Conservation (phyloP, 2,329 filamentous ascomycete species). For the Cytospora piceicola region DNA sequence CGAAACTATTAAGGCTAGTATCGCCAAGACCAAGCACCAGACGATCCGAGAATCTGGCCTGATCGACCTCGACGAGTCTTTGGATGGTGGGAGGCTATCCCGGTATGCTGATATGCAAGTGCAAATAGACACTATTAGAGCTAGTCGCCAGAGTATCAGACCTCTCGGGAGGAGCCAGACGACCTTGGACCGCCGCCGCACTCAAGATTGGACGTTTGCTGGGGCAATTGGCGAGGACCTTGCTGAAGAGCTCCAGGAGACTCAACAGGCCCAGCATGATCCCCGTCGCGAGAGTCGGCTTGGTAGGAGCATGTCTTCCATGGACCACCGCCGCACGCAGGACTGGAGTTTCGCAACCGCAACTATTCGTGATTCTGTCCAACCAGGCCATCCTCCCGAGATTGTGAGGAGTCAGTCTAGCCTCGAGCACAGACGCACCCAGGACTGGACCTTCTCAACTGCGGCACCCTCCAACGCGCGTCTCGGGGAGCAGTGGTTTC, state of each 20-base stretch:
- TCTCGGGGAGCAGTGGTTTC: slow-evolving; percentile 35
- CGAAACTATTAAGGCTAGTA: slow-evolving; percentile 26
- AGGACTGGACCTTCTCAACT: slow-evolving; percentile 58
- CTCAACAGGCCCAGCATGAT: slow-evolving; percentile 4
- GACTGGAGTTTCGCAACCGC: slow-evolving; percentile 30
- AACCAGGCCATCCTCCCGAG: slow-evolving; percentile 4
- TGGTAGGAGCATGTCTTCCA: slow-evolving; percentile 28
- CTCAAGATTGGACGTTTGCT: slow-evolving; percentile 31
- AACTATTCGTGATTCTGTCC: slow-evolving; percentile 2
- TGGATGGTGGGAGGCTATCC: slow-evolving; percentile 59
- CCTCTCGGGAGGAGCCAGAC: slow-evolving; percentile 48
- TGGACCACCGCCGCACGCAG: slow-evolving; percentile 30
- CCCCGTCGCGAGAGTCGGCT: slow-evolving; percentile 28
- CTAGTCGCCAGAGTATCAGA: slow-evolving; percentile 53
- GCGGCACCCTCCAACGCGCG: slow-evolving; percentile 55
- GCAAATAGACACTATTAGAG: slow-evolving; percentile 60
- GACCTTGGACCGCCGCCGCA: slow-evolving; percentile 44
- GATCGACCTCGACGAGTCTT: slow-evolving; percentile 66
- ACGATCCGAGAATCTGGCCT: slow-evolving; percentile 38
- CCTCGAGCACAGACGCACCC: slow-evolving; percentile 60
- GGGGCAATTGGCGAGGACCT: slow-evolving; percentile 6
- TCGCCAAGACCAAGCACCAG: slow-evolving; percentile 15
- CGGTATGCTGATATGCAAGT: slow-evolving; percentile 58
- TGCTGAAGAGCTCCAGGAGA: slow-evolving; percentile 8
- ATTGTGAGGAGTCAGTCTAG: slow-evolving; percentile 29